A percentile compares a stretch with the other conserved stretches of the same genome.
Evolutionary conservation across 306 rosid species (phyloP).

Genomic region (Rosa chinensis): DNA sequence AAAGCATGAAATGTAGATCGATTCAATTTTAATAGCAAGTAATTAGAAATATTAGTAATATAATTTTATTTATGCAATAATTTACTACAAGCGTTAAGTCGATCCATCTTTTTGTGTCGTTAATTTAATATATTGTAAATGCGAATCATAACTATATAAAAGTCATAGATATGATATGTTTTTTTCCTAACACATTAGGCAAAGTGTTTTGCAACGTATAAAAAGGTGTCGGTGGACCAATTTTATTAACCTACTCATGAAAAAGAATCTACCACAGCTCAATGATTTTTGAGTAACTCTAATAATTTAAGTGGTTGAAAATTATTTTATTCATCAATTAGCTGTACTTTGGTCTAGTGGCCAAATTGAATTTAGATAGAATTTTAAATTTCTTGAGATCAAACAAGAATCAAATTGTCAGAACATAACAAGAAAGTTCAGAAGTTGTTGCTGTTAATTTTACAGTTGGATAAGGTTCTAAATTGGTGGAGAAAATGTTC

Average conservation of each 20-base stretch:
- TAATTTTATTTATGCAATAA: no score
- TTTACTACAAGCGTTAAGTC: no score
- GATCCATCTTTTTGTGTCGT: no score
- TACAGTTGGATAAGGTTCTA: neutral
- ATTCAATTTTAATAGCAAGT: neutral
- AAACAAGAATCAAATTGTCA: conserved; percentile 7
- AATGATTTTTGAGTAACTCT: neutral
- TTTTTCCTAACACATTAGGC: no score
- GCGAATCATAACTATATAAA: no score
- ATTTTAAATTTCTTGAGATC: neutral
- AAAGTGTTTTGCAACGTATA: no score
- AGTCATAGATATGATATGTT: no score
- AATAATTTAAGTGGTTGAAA: neutral
- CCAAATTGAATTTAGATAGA: neutral
- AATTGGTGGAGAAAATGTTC: neutral
- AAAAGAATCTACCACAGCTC: neutral
- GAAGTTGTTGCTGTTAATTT: neutral
- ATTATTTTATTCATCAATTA: neutral
- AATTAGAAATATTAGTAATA: neutral
- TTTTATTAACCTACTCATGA: neutral
- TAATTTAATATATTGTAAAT: no score
- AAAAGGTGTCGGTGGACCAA: neutral
- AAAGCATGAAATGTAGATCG: neutral
- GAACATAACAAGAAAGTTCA: neutral
- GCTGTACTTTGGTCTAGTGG: conserved; percentile 7